Percentiles rank a stretch among this genome's conserved stretches.
phyloP scores from a whole-genome alignment of 331 rosid genomes.

The Ulmus americana region DNA sequence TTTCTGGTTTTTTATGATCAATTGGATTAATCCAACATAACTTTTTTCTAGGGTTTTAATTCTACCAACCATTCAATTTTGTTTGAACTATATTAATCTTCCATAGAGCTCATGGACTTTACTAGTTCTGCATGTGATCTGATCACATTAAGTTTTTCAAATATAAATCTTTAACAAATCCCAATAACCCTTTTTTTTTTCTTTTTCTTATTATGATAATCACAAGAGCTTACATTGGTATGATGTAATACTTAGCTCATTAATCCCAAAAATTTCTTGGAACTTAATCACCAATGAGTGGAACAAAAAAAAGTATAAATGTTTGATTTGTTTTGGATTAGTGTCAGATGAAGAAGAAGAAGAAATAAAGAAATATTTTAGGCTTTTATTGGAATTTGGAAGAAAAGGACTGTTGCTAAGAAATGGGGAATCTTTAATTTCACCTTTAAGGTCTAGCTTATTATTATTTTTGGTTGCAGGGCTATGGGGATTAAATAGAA shows the following conservation, averaged over 20 bases:
- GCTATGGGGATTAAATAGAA: constrained; percentile 38
- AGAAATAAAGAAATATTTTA: constrained; percentile 7
- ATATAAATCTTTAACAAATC: constrained; percentile 35
- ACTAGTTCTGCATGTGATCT: constrained; percentile 41
- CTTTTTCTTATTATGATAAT: constrained; percentile 22
- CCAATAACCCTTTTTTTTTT: constrained; percentile 4
- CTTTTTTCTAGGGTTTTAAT: background rate
- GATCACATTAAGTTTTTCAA: constrained; percentile 31
- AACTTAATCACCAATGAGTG: background rate
- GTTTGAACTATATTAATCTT: background rate
- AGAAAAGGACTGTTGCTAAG: constrained; percentile 50
- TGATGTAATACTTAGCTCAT: constrained; percentile 30
- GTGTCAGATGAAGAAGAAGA: background rate
- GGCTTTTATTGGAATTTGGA: constrained; percentile 27
- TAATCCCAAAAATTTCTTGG: background rate
- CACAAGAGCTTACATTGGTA: constrained; percentile 29
- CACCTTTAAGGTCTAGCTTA: constrained; percentile 39
- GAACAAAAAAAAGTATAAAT: background rate
- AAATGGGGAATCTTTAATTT: constrained; percentile 49
- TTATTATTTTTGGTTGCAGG: constrained; percentile 30
- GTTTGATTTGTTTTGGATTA: background rate
- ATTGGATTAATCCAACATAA: constrained; percentile 15
- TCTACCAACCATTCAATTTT: constrained; percentile 10
- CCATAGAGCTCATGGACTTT: constrained; percentile 24
- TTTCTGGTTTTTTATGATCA: constrained; percentile 35